Conservation (phyloP, 2,329 filamentous ascomycete genomes). For the Trematosphaeria pertusa region DNA sequence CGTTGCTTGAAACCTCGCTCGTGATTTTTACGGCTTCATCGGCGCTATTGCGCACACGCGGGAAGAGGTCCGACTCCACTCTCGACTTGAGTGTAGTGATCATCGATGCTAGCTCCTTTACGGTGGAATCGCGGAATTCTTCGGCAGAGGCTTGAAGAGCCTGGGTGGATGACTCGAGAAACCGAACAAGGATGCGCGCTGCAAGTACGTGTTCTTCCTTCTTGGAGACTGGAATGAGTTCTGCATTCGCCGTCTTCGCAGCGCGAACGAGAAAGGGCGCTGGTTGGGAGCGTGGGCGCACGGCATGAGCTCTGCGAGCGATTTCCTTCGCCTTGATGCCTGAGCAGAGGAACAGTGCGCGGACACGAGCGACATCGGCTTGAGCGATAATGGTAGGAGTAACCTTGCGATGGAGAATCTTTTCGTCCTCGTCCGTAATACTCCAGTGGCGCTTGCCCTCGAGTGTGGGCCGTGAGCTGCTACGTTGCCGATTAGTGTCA, state of each 20-base stretch:
- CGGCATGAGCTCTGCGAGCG: slow-evolving; percentile 66
- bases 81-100: slow-evolving; percentile 53
- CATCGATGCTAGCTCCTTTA: slow-evolving; percentile 53
- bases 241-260: slow-evolving; percentile 51
- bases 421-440: slow-evolving; percentile 57
- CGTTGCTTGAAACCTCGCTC: slow-evolving; percentile 75
- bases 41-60: slow-evolving; percentile 70
- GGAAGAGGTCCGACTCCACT: slow-evolving; percentile 59
- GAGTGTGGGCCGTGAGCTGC: slow-evolving; percentile 44
- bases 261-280: slow-evolving; percentile 47
- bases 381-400: slow-evolving; percentile 46
- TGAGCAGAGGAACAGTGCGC: slow-evolving; percentile 77
- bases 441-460: slow-evolving; percentile 63
- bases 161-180: slow-evolving; percentile 54
- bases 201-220: slow-evolving; percentile 63
- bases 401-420: slow-evolving; percentile 41
- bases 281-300: slow-evolving; percentile 36
- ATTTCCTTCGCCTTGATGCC: slow-evolving; percentile 92
- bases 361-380: slow-evolving; percentile 80
- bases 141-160: slow-evolving; percentile 59
- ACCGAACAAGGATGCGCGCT: slow-evolving; percentile 57
- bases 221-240: slow-evolving; percentile 55
- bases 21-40: slow-evolving; percentile 83
- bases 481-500: slow-evolving; percentile 21
- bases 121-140: slow-evolving; percentile 56